Percentiles rank a stretch among this genome's conserved stretches.
These are phyloP conservation scores for Rhodomyrtus psidioides DNA, from an alignment of 441 rosid species.

Conservation along the genomic window DNA sequence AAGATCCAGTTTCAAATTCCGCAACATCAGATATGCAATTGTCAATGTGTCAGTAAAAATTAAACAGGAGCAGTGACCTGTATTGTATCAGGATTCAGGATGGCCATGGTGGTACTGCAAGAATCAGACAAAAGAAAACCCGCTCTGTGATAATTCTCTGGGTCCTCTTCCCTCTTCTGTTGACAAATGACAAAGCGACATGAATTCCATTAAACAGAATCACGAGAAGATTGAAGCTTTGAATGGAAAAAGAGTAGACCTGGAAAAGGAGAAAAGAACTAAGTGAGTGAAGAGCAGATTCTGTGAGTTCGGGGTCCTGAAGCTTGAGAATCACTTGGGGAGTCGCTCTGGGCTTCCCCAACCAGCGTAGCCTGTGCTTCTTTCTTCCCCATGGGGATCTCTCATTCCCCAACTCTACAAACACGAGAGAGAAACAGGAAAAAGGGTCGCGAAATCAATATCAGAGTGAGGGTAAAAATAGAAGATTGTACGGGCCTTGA, in stretches of 20 bases:
- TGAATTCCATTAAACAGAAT: background rate
- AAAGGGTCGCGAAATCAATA: background rate
- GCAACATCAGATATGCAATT: background rate
- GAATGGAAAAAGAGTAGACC: background rate
- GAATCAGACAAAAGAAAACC: background rate
- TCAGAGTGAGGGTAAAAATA: background rate
- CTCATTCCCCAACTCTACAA: background rate
- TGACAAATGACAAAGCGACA: background rate
- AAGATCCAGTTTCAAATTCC: background rate
- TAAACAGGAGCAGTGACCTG: background rate
- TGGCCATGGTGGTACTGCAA: background rate
- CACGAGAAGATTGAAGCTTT: background rate
- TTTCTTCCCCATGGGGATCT: background rate
- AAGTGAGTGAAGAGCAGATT: background rate
- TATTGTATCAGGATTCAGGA: background rate
- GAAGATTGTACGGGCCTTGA: background rate
- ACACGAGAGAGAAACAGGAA: background rate
- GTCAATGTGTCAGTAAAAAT: background rate
- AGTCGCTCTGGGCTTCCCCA: background rate
- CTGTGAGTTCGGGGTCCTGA: background rate
- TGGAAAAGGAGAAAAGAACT: conserved; percentile 1
- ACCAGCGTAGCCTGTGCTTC: background rate
- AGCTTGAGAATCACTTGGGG: conserved; percentile 5
- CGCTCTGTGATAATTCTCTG: background rate
- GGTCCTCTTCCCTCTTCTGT: conserved; percentile 4